Conservation (phyloP, 768 basidiomycete genomes). For the Leccinellum rugosiceps region DNA sequence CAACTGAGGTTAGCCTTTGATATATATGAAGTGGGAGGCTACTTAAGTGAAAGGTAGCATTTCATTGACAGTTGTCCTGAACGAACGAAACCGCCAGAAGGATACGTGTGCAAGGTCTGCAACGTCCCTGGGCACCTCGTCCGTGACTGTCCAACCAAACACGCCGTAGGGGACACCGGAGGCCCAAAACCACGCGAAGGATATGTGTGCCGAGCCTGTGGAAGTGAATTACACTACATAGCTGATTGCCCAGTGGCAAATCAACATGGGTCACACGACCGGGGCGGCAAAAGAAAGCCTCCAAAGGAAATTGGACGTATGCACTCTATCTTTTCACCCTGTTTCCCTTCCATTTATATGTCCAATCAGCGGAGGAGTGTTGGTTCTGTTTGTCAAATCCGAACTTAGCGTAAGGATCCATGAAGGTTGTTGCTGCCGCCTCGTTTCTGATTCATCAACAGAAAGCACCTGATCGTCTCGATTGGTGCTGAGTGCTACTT, state of each 20-base stretch:
- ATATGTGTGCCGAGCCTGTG: slow-evolving; percentile 91
- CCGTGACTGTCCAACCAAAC: slow-evolving; percentile 82
- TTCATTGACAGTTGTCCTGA: slow-evolving; percentile 76
- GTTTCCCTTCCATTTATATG: neutral
- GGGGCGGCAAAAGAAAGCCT: slow-evolving; percentile 43
- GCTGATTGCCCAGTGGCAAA: slow-evolving; percentile 81
- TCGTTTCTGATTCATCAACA: slow-evolving; percentile 29
- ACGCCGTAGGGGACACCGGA: slow-evolving; percentile 78
- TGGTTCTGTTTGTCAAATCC: slow-evolving; percentile 99
- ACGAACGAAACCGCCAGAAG: slow-evolving; percentile 71
- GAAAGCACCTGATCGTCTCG: slow-evolving; percentile 93
- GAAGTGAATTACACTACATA: slow-evolving; percentile 79
- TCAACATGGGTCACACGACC: slow-evolving; percentile 36
- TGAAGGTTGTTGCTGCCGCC: neutral
- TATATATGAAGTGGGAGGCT: neutral
- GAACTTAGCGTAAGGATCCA: slow-evolving; percentile 64
- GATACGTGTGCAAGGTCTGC: slow-evolving; percentile 87
- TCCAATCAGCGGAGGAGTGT: slow-evolving; percentile 75
- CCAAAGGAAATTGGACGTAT: slow-evolving; percentile 79
- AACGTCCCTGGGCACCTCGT: slow-evolving; percentile 83
- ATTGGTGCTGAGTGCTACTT: slow-evolving; percentile 94
- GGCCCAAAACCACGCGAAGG: slow-evolving; percentile 79
- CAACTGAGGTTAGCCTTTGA: slow-evolving; percentile 53
- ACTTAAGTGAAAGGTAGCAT: slow-evolving; percentile 46
- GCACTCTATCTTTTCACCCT: slow-evolving; percentile 28